Evolutionary conservation across 2,329 filamentous ascomycete genomes (phyloP).

Genomic region (Venturia oleaginea): DNA sequence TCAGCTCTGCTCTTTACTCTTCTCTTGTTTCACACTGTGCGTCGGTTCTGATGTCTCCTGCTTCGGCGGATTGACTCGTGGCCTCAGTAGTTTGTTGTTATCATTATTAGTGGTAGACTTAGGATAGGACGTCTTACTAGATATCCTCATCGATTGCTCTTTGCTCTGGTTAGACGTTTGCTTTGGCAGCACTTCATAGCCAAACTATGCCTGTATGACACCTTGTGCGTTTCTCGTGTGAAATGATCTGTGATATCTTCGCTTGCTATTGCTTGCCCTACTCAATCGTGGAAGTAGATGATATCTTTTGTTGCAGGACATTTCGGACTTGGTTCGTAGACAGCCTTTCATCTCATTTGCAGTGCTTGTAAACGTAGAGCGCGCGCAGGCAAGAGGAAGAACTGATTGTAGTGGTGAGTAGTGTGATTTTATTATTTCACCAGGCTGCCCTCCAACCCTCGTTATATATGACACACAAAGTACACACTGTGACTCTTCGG

Average conservation of each 20-base stretch:
- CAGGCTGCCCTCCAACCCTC: neutral
- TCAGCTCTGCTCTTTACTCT: slow-evolving; percentile 13
- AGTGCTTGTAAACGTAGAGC: too few species aligned
- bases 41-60: slow-evolving; percentile 45
- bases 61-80: slow-evolving; percentile 41
- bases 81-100: slow-evolving; percentile 21
- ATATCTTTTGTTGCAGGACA: too few species aligned
- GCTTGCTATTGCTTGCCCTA: too few species aligned
- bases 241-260: neutral
- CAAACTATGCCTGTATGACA: neutral
- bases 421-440: too few species aligned
- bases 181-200: neutral
- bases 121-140: neutral
- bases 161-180: neutral
- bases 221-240: neutral
- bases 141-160: neutral
- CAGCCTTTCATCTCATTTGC: neutral
- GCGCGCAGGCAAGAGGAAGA: too few species aligned
- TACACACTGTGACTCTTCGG: neutral
- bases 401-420: too few species aligned
- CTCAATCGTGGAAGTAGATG: too few species aligned
- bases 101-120: neutral
- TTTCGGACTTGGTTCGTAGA: too few species aligned
- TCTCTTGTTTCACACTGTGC: slow-evolving; percentile 16
- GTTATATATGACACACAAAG: neutral